These are phyloP conservation scores for Schizosaccharomyces cryophilus DNA, from an alignment of 805 yeast genomes.

Conservation along the genomic window DNA sequence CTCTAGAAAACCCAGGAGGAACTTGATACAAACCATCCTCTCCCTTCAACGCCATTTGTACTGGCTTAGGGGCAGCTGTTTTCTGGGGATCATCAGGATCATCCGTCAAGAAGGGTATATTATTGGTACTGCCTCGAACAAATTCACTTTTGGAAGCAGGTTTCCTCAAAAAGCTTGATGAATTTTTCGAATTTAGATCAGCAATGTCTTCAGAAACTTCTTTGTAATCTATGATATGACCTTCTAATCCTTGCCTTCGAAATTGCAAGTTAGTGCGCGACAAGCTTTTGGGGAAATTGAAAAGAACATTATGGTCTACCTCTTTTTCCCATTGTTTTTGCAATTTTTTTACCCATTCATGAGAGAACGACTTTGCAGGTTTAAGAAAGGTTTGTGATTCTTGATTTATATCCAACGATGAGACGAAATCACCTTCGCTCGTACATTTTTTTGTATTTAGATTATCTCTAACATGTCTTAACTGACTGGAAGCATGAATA, in stretches of 20 bases:
- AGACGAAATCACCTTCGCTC: too few relatives aligned
- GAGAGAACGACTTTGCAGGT: constrained; percentile 38
- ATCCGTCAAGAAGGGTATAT: constrained; percentile 44
- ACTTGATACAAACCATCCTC: constrained; percentile 51
- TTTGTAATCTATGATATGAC: constrained; percentile 33
- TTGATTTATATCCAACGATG: too few relatives aligned
- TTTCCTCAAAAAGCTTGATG: constrained; percentile 48
- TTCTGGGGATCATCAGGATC: constrained; percentile 10
- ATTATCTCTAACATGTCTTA: too few relatives aligned
- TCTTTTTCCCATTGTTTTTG: constrained; percentile 19
- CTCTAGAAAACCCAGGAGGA: constrained; percentile 64
- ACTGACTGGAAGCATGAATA: too few relatives aligned
- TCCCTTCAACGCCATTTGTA: constrained; percentile 25
- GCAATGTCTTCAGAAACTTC: constrained; percentile 26
- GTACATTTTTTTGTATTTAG: too few relatives aligned
- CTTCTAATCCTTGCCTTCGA: constrained; percentile 51
- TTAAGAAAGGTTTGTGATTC: constrained; percentile 22
- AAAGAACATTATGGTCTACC: constrained; percentile 19
- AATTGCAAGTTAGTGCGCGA: constrained; percentile 43
- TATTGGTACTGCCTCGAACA: constrained; percentile 44
- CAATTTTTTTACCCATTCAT: constrained; percentile 47
- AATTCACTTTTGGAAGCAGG: constrained; percentile 29
- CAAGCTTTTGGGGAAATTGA: constrained; percentile 33
- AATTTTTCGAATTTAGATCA: constrained; percentile 35
- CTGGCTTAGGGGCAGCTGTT: constrained; percentile 8